These are phyloP conservation scores for Aspergillus candidus DNA, from an alignment of 2,329 filamentous ascomycete species.

Conservation along the genomic window DNA sequence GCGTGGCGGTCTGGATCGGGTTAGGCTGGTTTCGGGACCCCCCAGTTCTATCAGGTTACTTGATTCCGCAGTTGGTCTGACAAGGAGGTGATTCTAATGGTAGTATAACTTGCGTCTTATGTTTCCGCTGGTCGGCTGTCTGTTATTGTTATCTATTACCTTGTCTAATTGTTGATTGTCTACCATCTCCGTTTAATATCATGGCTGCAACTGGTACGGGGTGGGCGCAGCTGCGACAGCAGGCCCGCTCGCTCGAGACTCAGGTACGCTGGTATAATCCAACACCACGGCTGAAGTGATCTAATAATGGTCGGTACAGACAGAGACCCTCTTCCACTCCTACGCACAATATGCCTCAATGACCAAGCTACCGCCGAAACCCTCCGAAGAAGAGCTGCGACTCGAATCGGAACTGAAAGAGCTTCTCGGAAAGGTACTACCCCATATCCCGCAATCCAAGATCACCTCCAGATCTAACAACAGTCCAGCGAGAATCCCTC, in stretches of 20 bases:
- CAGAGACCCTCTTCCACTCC: conserved; percentile 62
- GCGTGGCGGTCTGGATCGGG: too few relatives aligned
- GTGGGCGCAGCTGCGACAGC: conserved; percentile 92
- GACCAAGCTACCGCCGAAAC: conserved; percentile 71
- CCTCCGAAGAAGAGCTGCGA: conserved; percentile 74
- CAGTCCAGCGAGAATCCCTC: conserved; percentile 66
- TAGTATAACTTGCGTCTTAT: not conserved
- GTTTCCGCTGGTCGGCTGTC: not conserved
- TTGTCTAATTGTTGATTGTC: not conserved
- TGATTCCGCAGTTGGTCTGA: too few relatives aligned
- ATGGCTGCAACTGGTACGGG: conserved; percentile 59
- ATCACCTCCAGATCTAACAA: conserved; percentile 3
- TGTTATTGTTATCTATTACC: conserved; percentile 1
- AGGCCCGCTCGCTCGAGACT: conserved; percentile 79
- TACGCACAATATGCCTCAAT: conserved; percentile 88
- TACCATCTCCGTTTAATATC: conserved; percentile 1
- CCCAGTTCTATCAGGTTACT: too few relatives aligned
- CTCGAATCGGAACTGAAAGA: conserved; percentile 79
- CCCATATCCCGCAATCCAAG: not conserved
- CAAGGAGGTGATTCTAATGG: too few relatives aligned
- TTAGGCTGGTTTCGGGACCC: too few relatives aligned
- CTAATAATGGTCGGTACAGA: conserved; percentile 48
- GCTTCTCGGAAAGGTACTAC: conserved; percentile 54
- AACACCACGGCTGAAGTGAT: not conserved
- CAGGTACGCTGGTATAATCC: conserved; percentile 57